Evolutionary conservation across 192 early-diverging fungal species (phyloP).

Genomic region (Entomortierella parvispora): DNA sequence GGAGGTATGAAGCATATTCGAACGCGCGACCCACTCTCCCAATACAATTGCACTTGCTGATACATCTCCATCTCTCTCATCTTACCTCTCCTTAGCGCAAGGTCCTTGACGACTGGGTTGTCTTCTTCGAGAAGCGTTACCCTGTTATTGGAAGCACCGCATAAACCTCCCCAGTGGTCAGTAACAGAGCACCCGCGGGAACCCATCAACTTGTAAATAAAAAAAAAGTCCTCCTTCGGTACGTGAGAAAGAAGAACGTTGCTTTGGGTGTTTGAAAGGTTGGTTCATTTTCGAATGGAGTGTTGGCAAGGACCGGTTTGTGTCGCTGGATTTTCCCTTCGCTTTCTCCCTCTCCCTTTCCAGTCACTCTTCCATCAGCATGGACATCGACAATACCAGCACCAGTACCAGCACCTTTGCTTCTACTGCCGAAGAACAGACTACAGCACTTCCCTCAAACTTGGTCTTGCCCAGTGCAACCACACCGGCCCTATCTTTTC

Average conservation of each 20-base stretch:
- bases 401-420: slow-evolving; percentile 1
- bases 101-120: slow-evolving; percentile 71
- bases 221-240: slow-evolving; percentile 3
- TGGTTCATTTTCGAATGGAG: too few species aligned
- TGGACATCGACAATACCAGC: not conserved
- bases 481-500: slow-evolving; percentile 1
- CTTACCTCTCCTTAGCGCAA: slow-evolving; percentile 49
- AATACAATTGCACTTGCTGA: not conserved
- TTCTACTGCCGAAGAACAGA: too few species aligned
- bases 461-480: too few species aligned
- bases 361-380: too few species aligned
- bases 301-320: too few species aligned
- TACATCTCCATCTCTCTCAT: not conserved
- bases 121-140: slow-evolving; percentile 71
- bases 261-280: too few species aligned
- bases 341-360: too few species aligned
- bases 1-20: slow-evolving; percentile 54
- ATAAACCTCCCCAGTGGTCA: too few species aligned
- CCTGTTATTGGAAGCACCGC: slow-evolving; percentile 63
- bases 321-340: not conserved
- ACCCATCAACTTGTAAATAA: slow-evolving; percentile 15
- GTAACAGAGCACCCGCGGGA: too few species aligned
- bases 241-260: too few species aligned
- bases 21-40: not conserved
- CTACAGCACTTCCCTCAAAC: too few species aligned